Evolutionary conservation across 2,329 filamentous ascomycete genomes (phyloP).

Genomic region (Onygenales sp.): DNA sequence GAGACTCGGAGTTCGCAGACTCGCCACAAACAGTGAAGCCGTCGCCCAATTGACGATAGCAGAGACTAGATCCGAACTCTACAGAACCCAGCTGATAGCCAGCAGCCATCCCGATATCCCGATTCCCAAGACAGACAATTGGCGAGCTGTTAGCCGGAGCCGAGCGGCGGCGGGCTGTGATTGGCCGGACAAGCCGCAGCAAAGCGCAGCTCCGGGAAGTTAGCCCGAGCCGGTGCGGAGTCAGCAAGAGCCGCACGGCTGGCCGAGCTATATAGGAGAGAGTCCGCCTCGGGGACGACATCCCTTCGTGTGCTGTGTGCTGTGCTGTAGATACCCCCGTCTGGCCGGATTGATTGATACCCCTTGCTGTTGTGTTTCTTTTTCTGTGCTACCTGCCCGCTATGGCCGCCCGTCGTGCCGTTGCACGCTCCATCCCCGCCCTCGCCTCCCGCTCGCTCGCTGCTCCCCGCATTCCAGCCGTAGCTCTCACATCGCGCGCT

Average conservation of each 20-base stretch:
- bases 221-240: background rate
- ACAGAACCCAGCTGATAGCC: too few species aligned
- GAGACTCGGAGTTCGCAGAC: too few species aligned
- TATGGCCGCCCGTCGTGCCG: conserved; percentile 11
- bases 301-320: background rate
- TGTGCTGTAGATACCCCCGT: background rate
- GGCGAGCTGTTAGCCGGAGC: too few species aligned
- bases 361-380: background rate
- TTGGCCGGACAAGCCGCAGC: conserved; percentile 6
- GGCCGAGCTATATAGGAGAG: too few species aligned
- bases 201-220: conserved; percentile 6
- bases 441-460: conserved; percentile 24
- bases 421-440: conserved; percentile 22
- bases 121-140: too few species aligned
- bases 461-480: conserved; percentile 26
- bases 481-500: background rate
- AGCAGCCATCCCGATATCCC: too few species aligned
- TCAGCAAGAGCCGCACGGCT: background rate
- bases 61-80: too few species aligned
- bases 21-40: too few species aligned
- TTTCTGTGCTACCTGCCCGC: background rate
- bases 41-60: too few species aligned
- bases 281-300: background rate
- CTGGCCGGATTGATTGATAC: background rate
- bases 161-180: background rate